Evolutionary conservation across 2,329 filamentous ascomycete genomes (phyloP), one percentile per base, ranked within the genome.

Genomic region (Pleomassaria siparia): DNA sequence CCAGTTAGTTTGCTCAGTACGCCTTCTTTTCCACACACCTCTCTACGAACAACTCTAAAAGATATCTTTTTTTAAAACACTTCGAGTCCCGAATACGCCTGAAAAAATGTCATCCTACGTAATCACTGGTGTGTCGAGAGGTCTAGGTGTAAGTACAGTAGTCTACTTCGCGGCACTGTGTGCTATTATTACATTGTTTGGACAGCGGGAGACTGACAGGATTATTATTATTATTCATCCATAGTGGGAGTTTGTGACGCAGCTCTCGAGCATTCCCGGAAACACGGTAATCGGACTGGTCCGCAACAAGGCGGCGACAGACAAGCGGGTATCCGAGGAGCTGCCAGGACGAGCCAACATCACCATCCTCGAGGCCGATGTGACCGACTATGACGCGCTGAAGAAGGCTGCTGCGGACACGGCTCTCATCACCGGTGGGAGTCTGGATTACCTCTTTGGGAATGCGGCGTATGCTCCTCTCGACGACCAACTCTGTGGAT

Each of bases 401-500:
- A 63, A 60, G 53, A 46, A 55, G 28, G 58, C 58, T 16, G 59
- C 55, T n/a, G 51, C 29, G 3, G 54, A 58, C 12, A 54, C 53
- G 13, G 44, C 59, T 15, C 47, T 42, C 15, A 54, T 62, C 21
- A 52, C 51, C 10, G 53, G 52, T 6, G 60, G 67, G 11, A 47
- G 57, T 2, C 44, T 83, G 5, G 80, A 83, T 60, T 78, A 78
- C 49, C 58, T 83, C 5, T 76, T 83, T 22, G 74, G 73, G 43
- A 83, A 83, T 43, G 80, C 70, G 1, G 80, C 60, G 2, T 55
- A 66, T 4, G 49, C 74, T 11, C 53, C 67, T 1, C 13, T 55
- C 20, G 68, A 69, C n/a, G n/a, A n/a, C n/a, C n/a, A n/a, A n/a
- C n/a, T n/a, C n/a, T n/a, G n/a, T n/a, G n/a, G n/a, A n/a, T n/a